phyloP scores from a whole-genome alignment of 192 early-diverging fungal species.

The Gonapodya prolifera region DNA sequence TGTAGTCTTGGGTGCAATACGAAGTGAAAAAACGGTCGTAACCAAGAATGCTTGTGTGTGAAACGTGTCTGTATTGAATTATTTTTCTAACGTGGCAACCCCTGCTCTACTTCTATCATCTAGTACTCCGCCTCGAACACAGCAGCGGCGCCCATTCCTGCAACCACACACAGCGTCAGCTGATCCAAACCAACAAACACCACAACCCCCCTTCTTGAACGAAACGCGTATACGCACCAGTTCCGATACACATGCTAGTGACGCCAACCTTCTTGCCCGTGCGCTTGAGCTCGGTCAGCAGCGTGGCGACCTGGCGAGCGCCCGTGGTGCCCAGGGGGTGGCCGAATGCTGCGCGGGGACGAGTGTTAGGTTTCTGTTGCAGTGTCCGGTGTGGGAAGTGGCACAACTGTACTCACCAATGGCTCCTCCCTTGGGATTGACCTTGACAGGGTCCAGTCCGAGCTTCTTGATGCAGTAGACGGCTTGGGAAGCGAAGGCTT shows the following conservation, averaged over 20 bases:
- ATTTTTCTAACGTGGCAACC: too few species aligned
- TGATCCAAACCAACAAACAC: background rate
- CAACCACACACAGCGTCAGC: conserved; percentile 70
- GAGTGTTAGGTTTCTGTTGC: background rate
- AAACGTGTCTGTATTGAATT: too few species aligned
- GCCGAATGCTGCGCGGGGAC: conserved; percentile 52
- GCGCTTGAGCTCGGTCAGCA: conserved; percentile 83
- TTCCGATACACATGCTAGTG: conserved; percentile 86
- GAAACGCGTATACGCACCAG: conserved; percentile 52
- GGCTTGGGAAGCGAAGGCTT: conserved; percentile 96
- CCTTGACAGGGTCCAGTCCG: conserved; percentile 73
- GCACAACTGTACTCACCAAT: conserved; percentile 43
- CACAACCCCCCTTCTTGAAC: background rate
- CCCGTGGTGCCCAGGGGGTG: conserved; percentile 59
- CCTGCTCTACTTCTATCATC: too few species aligned
- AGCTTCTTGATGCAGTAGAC: conserved; percentile 83
- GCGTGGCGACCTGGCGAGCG: conserved; percentile 94
- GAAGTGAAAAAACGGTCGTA: too few species aligned
- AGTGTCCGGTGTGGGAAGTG: background rate
- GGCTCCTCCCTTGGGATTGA: conserved; percentile 97
- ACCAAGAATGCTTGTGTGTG: too few species aligned
- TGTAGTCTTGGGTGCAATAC: too few species aligned
- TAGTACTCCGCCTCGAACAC: conserved; percentile 69
- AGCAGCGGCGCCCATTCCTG: conserved; percentile 83
- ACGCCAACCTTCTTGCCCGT: conserved; percentile 75